Evolutionary conservation across 2,329 filamentous ascomycete species (phyloP).

Genomic region (Arthrinium phaeospermum): DNA sequence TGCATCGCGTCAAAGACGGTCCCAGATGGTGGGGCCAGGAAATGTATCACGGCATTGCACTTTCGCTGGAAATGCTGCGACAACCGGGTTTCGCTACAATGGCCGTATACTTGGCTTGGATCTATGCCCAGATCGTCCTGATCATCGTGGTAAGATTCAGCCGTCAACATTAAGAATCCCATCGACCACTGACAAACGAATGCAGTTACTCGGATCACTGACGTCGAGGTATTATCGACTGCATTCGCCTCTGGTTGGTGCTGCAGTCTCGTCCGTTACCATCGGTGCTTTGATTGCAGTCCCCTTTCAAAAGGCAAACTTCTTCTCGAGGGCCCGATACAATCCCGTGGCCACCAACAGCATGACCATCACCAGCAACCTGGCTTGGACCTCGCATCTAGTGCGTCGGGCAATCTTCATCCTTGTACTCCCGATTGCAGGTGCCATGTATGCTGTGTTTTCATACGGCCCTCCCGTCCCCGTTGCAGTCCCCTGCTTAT

Average conservation of each 20-base stretch:
- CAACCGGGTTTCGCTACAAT: slow-evolving; percentile 77
- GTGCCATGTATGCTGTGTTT: slow-evolving; percentile 70
- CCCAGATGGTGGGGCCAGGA: slow-evolving; percentile 81
- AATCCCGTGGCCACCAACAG: slow-evolving; percentile 65
- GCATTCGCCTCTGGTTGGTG: slow-evolving; percentile 68
- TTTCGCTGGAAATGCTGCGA: slow-evolving; percentile 73
- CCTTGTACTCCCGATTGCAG: slow-evolving; percentile 68
- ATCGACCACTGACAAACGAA: neutral
- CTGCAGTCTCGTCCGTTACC: slow-evolving; percentile 69
- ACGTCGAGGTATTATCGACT: slow-evolving; percentile 71
- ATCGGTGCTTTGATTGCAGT: slow-evolving; percentile 73
- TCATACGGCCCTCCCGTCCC: slow-evolving; percentile 67
- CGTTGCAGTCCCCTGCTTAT: slow-evolving; percentile 67
- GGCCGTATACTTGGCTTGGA: slow-evolving; percentile 77
- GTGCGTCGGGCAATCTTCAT: slow-evolving; percentile 72
- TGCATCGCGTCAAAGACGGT: slow-evolving; percentile 74
- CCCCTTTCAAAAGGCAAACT: slow-evolving; percentile 74
- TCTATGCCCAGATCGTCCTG: slow-evolving; percentile 77
- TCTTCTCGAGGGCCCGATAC: slow-evolving; percentile 70
- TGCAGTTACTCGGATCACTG: slow-evolving; percentile 70
- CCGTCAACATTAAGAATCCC: neutral
- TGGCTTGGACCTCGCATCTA: slow-evolving; percentile 76
- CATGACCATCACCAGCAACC: slow-evolving; percentile 67
- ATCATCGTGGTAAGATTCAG: slow-evolving; percentile 61
- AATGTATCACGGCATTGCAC: slow-evolving; percentile 70